phyloP scores from a whole-genome alignment of 129 eudicot genomes.

The Saussurea involucrata region DNA sequence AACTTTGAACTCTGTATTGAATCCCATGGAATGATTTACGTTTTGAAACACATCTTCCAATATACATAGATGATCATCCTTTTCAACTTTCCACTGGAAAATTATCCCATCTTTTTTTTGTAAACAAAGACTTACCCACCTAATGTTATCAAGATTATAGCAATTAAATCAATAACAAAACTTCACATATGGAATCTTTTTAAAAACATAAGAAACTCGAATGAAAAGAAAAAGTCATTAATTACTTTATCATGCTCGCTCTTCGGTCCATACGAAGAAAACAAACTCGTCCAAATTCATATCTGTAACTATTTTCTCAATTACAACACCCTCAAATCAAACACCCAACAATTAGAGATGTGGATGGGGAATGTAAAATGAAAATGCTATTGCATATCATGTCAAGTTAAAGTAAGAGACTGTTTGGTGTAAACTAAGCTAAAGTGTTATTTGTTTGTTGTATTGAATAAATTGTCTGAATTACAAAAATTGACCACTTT shows the following conservation, averaged over 20 bases:
- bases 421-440: no score
- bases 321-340: constrained; percentile 42
- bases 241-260: constrained; percentile 37
- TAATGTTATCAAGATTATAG: constrained; percentile 13
- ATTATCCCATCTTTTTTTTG: constrained; percentile 50
- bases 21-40: no score
- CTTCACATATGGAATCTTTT: neutral
- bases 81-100: constrained; percentile 56
- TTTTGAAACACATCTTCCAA: no score
- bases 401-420: no score
- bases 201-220: neutral
- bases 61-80: no score
- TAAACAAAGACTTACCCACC: constrained; percentile 58
- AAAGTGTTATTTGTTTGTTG: no score
- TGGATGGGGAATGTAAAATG: neutral
- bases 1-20: no score
- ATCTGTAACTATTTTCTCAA: constrained; percentile 61
- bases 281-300: no score
- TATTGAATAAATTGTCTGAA: no score
- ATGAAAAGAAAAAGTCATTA: constrained; percentile 19
- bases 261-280: no score
- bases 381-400: neutral
- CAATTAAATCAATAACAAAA: neutral
- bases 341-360: neutral
- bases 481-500: no score